phyloP scores from a whole-genome alignment of 2,329 filamentous ascomycete species.

The Colletotrichum spinosum region DNA sequence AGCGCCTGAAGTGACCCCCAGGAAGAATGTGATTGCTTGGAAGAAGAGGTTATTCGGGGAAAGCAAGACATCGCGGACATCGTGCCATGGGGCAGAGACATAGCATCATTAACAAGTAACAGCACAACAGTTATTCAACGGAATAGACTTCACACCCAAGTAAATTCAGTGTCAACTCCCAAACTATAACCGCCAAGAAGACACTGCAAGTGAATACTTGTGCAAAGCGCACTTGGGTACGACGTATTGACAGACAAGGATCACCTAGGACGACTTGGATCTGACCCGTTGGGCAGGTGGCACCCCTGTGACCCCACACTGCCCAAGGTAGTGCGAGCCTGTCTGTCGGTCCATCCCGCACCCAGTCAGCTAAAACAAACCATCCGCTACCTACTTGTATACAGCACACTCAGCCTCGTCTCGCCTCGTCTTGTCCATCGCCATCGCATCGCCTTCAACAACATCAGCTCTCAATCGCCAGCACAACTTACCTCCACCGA shows the following conservation, averaged over 20 bases:
- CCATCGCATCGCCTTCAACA: neutral
- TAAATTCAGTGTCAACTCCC: neutral
- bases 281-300: neutral
- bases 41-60: constrained; percentile 35
- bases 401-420: constrained; percentile 23
- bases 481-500: no score
- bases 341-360: constrained; percentile 29
- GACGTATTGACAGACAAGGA: no score
- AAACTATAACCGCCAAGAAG: neutral
- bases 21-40: constrained; percentile 21
- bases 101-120: constrained; percentile 15
- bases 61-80: neutral
- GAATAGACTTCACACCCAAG: constrained; percentile 22
- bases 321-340: neutral
- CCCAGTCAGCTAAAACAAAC: constrained; percentile 4
- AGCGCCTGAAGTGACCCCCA: constrained; percentile 10
- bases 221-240: neutral
- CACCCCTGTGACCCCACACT: constrained; percentile 28
- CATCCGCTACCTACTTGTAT: constrained; percentile 2
- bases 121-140: neutral
- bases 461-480: neutral
- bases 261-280: no score
- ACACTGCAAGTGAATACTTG: neutral
- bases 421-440: neutral
- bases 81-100: no score